Base-by-base conservation (phyloP, 441 rosid genomes). In the Kokia cookei region DNA sequence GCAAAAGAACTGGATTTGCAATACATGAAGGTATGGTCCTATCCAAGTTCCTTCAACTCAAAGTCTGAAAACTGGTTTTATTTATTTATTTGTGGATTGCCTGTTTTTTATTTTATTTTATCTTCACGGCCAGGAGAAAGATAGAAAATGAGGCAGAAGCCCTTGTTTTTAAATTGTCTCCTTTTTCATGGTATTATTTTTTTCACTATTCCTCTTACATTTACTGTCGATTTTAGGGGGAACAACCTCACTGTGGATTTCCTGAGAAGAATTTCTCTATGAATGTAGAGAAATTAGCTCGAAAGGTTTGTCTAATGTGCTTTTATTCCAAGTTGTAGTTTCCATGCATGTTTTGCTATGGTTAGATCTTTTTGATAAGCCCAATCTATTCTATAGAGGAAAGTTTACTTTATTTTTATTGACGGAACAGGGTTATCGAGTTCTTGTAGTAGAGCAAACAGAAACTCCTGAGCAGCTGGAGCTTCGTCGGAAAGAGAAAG, bases 181-280 rank as follows among this genome's bases (percentile, higher is more conserved):
- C 29, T 0, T 8, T 48, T 66, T 70, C 24, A 54, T 75, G 69
- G 66, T 73, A n/a, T 42, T 57, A 3, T 74, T 65, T 62, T 72
- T 61, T 62, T 62, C 60, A 27, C 45, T 65, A 47, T 50, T 66
- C 62, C 29, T 68, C 66, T 73, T 77, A 69, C 82, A 64, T 32
- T 58, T 69, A 50, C 53, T 40, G 73, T 62, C 68, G 62, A 82
- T 66, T 67, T n/a, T 59, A 96, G 99, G 99, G 99, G 72, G 99
- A 91, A 61, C 99, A 96, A 82, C 99, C 99, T 65, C 99, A 96
- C 77, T 96, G 99, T 89, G 99, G 99, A 73, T 96, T 96, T 87
- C 99, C 99, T 4, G 99, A 96, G 88, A 92, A 76, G 80, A 96
- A 94, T 84, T 96, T 92, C 81, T 86, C 96, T 42, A 80, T 91